phyloP scores from a whole-genome alignment of 208 protist genomes.

The Acanthamoeba royreba region DNA sequence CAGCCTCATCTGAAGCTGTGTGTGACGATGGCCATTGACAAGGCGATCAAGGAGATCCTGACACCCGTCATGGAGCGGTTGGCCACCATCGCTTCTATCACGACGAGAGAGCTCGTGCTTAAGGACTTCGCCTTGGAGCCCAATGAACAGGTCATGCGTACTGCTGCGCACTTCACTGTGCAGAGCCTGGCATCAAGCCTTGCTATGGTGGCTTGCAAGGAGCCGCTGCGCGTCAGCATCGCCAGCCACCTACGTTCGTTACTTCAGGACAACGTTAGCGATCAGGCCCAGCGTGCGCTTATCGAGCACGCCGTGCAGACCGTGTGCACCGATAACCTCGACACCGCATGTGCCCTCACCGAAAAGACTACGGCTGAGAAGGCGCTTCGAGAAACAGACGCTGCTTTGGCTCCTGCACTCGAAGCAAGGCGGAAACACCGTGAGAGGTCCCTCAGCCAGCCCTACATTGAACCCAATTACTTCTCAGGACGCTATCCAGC shows the following conservation, averaged over 20 bases:
- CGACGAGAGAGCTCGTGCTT: conserved; percentile 88
- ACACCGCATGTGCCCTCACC: conserved; percentile 82
- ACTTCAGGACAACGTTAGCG: conserved; percentile 54
- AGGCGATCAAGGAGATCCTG: conserved; percentile 75
- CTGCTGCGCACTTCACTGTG: conserved; percentile 87
- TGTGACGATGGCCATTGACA: conserved; percentile 40
- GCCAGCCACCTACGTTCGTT: conserved; percentile 70
- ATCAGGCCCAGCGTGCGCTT: conserved; percentile 35
- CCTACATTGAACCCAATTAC: conserved; percentile 19
- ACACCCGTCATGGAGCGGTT: conserved; percentile 89
- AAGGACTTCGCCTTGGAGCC: conserved; percentile 97
- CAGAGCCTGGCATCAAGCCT: conserved; percentile 85
- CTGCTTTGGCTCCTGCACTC: conserved; percentile 80
- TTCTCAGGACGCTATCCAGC: conserved; percentile 51
- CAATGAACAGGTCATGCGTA: conserved; percentile 84
- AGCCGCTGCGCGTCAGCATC: conserved; percentile 83
- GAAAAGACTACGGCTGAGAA: conserved; percentile 89
- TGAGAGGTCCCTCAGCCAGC: conserved; percentile 9
- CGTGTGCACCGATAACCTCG: conserved; percentile 81
- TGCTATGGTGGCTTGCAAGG: conserved; percentile 90
- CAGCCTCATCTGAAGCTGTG: conserved; percentile 37
- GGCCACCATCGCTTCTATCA: conserved; percentile 89
- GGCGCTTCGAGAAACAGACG: conserved; percentile 85
- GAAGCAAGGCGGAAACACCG: conserved; percentile 45
- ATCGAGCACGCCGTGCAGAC: conserved; percentile 72